Evolutionary conservation across 805 yeast species (phyloP).

Genomic region (Kuraishia piskuri): DNA sequence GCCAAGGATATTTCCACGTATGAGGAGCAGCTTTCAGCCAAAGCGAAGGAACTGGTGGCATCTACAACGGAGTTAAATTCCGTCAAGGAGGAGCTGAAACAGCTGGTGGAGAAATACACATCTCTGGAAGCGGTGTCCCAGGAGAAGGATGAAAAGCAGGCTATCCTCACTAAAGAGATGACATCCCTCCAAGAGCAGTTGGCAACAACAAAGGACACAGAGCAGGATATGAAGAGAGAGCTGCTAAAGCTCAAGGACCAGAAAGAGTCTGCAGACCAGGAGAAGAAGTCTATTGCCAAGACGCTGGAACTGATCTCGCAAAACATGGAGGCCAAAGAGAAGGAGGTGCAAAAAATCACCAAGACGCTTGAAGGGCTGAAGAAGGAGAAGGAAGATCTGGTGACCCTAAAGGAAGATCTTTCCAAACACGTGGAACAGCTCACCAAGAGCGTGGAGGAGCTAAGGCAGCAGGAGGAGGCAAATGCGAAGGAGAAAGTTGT

Average conservation of each 20-base stretch:
- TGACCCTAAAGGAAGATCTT: background rate
- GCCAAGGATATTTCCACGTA: slow-evolving; percentile 4
- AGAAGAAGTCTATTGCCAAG: slow-evolving; percentile 23
- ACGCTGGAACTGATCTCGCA: slow-evolving; percentile 24
- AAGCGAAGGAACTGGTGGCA: slow-evolving; percentile 7
- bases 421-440: background rate
- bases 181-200: background rate
- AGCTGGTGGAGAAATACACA: background rate
- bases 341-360: slow-evolving; percentile 7
- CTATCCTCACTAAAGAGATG: background rate
- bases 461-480: background rate
- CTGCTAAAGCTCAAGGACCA: slow-evolving; percentile 16
- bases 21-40: slow-evolving; percentile 2
- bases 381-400: background rate
- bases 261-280: slow-evolving; percentile 18
- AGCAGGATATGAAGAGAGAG: slow-evolving; percentile 11
- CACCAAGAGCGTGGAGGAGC: background rate
- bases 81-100: background rate
- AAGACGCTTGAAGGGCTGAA: slow-evolving; percentile 1
- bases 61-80: slow-evolving; percentile 9
- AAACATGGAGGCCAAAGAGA: slow-evolving; percentile 18
- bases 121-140: background rate
- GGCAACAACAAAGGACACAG: background rate
- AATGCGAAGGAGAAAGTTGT: background rate
- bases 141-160: background rate